phyloP scores from a whole-genome alignment of 1,284 basidiomycete species.

The Trichosporon sp. region DNA sequence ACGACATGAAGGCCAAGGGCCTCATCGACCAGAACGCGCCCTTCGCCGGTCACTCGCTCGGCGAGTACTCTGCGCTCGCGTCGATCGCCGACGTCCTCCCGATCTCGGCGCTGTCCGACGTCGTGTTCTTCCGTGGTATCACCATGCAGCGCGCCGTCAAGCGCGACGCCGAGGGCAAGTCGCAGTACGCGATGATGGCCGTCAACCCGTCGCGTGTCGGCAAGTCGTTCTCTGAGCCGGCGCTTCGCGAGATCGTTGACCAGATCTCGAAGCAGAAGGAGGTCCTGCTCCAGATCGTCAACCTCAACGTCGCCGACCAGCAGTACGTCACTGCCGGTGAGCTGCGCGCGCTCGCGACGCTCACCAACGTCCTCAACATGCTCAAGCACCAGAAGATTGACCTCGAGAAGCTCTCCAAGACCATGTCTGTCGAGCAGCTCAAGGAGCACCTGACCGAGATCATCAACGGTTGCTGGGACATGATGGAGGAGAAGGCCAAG shows the following conservation, averaged over 20 bases:
- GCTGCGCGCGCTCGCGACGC: constrained; percentile 81
- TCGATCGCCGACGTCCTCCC: constrained; percentile 94
- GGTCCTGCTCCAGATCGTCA: constrained; percentile 89
- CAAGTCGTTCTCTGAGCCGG: constrained; percentile 81
- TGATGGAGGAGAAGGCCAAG: constrained; percentile 69
- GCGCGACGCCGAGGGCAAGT: constrained; percentile 84
- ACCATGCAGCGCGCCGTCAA: constrained; percentile 99
- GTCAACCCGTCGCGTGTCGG: constrained; percentile 95
- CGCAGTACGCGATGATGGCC: constrained; percentile 98
- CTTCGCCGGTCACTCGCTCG: constrained; percentile 96
- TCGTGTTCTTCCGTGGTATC: constrained; percentile 98
- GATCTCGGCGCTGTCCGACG: constrained; percentile 92
- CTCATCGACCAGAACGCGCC: constrained; percentile 86
- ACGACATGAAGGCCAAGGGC: constrained; percentile 95
- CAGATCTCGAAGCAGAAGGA: constrained; percentile 71
- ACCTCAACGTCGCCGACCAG: constrained; percentile 75
- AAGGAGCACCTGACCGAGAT: constrained; percentile 73
- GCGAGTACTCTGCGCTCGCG: constrained; percentile 96
- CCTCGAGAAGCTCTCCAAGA: constrained; percentile 69
- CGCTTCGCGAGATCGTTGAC: constrained; percentile 91
- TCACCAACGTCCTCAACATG: constrained; percentile 95
- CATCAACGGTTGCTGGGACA: constrained; percentile 73
- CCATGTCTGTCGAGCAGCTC: constrained; percentile 49
- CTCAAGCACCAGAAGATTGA: constrained; percentile 96
- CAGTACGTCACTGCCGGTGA: constrained; percentile 99